Base-by-base conservation (phyloP, 2,329 filamentous ascomycete species). In the Aureobasidium zeae region DNA sequence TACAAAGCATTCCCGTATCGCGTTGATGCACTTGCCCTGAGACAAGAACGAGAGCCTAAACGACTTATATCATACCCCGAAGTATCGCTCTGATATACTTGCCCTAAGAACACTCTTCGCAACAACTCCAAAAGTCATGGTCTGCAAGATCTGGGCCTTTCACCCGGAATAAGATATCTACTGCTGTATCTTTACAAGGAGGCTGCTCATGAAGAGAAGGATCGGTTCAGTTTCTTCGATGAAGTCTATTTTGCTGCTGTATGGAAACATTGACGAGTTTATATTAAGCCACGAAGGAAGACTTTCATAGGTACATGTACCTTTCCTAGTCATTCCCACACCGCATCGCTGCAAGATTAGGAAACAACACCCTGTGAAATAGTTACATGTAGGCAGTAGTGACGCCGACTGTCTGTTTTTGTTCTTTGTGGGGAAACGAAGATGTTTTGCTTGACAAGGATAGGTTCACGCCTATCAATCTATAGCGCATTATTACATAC, bases 391-490 rank as follows among this genome's bases (percentile, higher is more conserved):
- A n/a, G n/a, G n/a, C n/a, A n/a, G n/a, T n/a, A 48, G 46, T 20
- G 49, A 51, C 15, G 48, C 47, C 25, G 47, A 49, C 11, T 51
- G 45, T 12, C 32, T 41, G 6, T 41, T 47, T 20, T 51, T 51
- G 30, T 51, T 51, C 42, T 44, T 51, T 17, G 12, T 49, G 36
- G 44, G 47, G n/a, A 26, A 41, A 26, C 33, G 33, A 10, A 38
- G 29, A 28, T 51, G 49, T 51, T 28, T 54, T 69, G n/a, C 57
- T 57, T 29, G 56, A 65, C 48, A 63, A 63, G 35, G 64, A 66
- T 49, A 66, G 44, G 42, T 49, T 49, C 26, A 19, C 42, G 5
- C 41, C 47, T 1, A 47, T 49, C 2, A 45, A 49, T 13, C 47
- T 44, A 3, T 41, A 47, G 8, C 24, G 32, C 6, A 39, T 37